Evolutionary conservation across 148 eudicot genomes (phyloP).

Genomic region (Fagopyrum homotropicum): DNA sequence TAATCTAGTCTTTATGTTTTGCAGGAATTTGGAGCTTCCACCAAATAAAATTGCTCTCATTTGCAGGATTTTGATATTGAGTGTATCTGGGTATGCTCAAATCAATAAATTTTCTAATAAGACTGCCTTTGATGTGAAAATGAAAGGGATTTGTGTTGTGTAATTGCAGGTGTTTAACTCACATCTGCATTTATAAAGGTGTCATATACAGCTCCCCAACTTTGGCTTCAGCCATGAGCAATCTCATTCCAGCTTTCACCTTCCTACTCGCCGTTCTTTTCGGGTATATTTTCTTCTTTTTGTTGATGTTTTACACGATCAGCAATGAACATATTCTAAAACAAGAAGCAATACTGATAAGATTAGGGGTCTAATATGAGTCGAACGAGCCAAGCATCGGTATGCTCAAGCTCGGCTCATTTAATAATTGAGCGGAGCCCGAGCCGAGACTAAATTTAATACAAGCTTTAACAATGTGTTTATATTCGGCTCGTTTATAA

Average conservation of each 20-base stretch:
- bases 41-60: neutral
- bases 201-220: slow-evolving; percentile 58
- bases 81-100: slow-evolving; percentile 9
- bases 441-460: no score
- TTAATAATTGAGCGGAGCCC: no score
- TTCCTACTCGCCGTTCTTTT: slow-evolving; percentile 55
- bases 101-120: neutral
- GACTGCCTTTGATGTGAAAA: neutral
- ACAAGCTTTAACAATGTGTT: no score
- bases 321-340: neutral
- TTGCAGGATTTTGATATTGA: neutral
- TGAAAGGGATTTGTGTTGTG: neutral
- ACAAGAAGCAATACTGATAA: neutral
- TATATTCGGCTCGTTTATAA: no score
- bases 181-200: slow-evolving; percentile 40
- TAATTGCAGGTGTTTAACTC: slow-evolving; percentile 14
- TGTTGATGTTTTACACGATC: neutral
- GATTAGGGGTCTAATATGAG: neutral
- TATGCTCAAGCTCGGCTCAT: no score
- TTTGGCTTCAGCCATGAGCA: slow-evolving; percentile 58
- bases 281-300: slow-evolving; percentile 23
- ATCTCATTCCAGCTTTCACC: slow-evolving; percentile 56
- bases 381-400: no score
- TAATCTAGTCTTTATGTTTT: no score
- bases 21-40: slow-evolving; percentile 10